Evolutionary conservation across 2,329 filamentous ascomycete species (phyloP).

Genomic region (Aspergillus nomiae): DNA sequence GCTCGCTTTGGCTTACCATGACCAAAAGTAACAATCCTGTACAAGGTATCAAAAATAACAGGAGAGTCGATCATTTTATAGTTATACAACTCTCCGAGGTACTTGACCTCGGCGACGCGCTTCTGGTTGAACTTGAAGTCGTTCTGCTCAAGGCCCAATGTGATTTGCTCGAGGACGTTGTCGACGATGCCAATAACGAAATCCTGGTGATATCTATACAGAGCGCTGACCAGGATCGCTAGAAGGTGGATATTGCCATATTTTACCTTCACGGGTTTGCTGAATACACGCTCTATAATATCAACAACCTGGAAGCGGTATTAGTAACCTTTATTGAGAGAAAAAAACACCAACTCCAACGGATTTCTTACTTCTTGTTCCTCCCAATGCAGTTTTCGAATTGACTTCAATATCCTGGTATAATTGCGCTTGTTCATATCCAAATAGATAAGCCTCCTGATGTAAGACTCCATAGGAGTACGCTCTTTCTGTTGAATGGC

Average conservation of each 20-base stretch:
- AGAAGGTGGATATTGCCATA: constrained; percentile 95
- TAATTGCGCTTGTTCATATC: constrained; percentile 95
- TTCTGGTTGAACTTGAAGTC: constrained; percentile 98
- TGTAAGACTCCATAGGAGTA: constrained; percentile 87
- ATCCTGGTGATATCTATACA: constrained; percentile 88
- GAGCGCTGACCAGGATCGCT: constrained; percentile 81
- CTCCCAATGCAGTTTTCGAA: constrained; percentile 96
- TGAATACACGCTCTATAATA: constrained; percentile 86
- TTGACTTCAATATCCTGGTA: constrained; percentile 89
- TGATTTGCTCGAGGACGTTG: constrained; percentile 84
- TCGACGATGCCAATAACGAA: constrained; percentile 94
- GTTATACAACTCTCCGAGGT: constrained; percentile 93
- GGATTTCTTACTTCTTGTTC: constrained; percentile 68
- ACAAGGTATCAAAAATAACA: constrained; percentile 92
- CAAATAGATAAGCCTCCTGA: constrained; percentile 88
- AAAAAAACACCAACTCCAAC: not conserved
- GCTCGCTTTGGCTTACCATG: constrained; percentile 57
- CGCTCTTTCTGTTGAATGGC: constrained; percentile 97
- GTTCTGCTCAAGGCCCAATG: constrained; percentile 86
- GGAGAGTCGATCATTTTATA: constrained; percentile 96
- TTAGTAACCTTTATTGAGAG: not conserved
- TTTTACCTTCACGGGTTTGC: constrained; percentile 95
- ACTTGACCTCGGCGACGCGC: constrained; percentile 92
- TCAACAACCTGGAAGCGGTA: constrained; percentile 62
- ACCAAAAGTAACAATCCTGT: constrained; percentile 91